Percentiles rank a stretch among this genome's conserved stretches.
Conservation (phyloP, 176 grass and related monocot genomes). For the Poa annua region DNA sequence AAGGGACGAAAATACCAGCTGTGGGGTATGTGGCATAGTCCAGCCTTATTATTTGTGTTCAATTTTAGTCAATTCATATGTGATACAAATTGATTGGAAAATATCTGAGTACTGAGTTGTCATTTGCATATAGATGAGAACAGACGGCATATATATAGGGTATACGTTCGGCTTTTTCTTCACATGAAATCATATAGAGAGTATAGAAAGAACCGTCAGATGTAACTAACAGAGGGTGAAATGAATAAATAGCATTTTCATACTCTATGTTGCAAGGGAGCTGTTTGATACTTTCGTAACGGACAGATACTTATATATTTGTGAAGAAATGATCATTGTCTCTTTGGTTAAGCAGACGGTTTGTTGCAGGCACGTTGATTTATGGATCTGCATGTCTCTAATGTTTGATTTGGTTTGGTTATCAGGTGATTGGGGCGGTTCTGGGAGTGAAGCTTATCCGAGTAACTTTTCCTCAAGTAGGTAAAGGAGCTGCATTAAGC, state of each 20-base stretch:
- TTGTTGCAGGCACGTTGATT: conserved; percentile 1
- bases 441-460: conserved; percentile 68
- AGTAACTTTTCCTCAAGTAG: conserved; percentile 67
- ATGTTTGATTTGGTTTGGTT: conserved; percentile 24
- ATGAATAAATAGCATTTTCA: background rate
- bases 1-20: background rate
- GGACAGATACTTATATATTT: background rate
- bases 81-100: background rate
- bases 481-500: conserved; percentile 73
- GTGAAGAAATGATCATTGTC: background rate
- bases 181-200: background rate
- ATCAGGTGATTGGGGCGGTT: conserved; percentile 73
- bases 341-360: background rate
- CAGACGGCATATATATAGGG: background rate
- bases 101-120: background rate
- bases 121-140: background rate
- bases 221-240: conserved; percentile 19
- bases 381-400: conserved; percentile 1
- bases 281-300: background rate
- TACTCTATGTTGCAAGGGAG: background rate
- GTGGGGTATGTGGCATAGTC: background rate
- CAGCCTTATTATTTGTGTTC: background rate
- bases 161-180: background rate
- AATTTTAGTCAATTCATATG: background rate
- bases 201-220: background rate